A percentile compares a stretch with the other conserved stretches of the same genome.
Conservation (phyloP, 805 yeast species). For the Ogataea siamensis region DNA sequence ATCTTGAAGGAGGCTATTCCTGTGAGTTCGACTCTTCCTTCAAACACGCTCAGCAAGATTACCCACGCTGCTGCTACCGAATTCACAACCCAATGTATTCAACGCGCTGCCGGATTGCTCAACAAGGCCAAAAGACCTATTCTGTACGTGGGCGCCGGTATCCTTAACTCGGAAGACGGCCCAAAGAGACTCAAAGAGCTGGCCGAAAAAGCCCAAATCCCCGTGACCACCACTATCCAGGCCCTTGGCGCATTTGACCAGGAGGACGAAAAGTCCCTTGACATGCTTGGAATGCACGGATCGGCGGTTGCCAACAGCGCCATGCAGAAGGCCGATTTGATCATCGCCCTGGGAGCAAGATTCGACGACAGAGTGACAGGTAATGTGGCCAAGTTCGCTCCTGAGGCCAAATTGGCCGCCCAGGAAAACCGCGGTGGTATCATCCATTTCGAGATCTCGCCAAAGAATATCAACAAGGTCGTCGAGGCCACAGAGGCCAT, state of each 20-base stretch:
- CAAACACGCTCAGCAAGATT: conserved; percentile 64
- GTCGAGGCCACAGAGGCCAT: conserved; percentile 94
- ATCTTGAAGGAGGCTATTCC: conserved; percentile 86
- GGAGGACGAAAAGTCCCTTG: conserved; percentile 82
- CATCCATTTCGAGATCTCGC: conserved; percentile 91
- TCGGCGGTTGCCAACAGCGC: conserved; percentile 92
- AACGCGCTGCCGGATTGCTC: conserved; percentile 73
- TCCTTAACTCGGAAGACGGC: conserved; percentile 75
- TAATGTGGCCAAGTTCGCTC: conserved; percentile 83
- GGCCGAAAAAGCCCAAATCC: conserved; percentile 87
- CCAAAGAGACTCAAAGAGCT: conserved; percentile 77
- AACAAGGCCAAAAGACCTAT: conserved; percentile 85
- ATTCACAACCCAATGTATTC: conserved; percentile 70
- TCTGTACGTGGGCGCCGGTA: conserved; percentile 90
- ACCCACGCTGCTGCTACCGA: conserved; percentile 70
- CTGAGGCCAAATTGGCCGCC: conserved; percentile 89
- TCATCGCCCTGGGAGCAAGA: conserved; percentile 93
- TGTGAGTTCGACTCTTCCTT: conserved; percentile 70
- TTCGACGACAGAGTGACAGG: conserved; percentile 98
- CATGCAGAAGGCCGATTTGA: conserved; percentile 89
- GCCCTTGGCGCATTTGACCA: conserved; percentile 95
- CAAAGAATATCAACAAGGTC: conserved; percentile 97
- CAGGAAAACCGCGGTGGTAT: conserved; percentile 90
- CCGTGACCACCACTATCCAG: conserved; percentile 94
- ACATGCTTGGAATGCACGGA: conserved; percentile 99